Evolutionary conservation across 139 green algal species (phyloP).

Genomic region (Asterochloris erici): DNA sequence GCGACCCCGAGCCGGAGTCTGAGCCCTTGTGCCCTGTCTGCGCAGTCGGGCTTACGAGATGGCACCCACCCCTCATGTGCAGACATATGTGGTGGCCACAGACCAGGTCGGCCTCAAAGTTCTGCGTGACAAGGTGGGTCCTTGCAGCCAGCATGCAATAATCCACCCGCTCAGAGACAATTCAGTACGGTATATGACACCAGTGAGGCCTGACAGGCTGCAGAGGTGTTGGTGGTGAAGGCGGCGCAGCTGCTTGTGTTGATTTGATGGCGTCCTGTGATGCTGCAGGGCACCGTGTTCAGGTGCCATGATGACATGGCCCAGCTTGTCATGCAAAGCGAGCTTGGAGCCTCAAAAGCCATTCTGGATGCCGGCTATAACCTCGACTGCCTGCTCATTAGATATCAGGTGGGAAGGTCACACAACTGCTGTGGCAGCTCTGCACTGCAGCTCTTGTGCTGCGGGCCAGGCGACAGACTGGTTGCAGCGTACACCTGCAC

Average conservation of each 20-base stretch:
- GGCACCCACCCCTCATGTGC: slow-evolving; percentile 1
- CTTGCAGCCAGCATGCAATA: too few species aligned
- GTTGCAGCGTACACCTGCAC: too few species aligned
- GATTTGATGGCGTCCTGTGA: neutral
- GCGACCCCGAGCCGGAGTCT: too few species aligned
- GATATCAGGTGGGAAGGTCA: neutral
- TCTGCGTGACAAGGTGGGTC: neutral
- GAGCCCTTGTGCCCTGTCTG: too few species aligned
- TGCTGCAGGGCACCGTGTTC: slow-evolving; percentile 18
- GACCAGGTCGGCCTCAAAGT: neutral
- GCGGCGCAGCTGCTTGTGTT: too few species aligned
- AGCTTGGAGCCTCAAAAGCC: slow-evolving; percentile 31
- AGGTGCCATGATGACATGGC: slow-evolving; percentile 25
- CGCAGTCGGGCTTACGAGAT: slow-evolving; percentile 16
- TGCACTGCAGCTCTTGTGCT: too few species aligned
- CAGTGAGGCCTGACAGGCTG: too few species aligned
- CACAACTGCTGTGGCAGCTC: too few species aligned
- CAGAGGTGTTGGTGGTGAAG: too few species aligned
- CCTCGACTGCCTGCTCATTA: slow-evolving; percentile 8
- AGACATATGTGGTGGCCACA: slow-evolving; percentile 8
- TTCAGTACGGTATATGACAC: too few species aligned
- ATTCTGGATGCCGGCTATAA: slow-evolving; percentile 19
- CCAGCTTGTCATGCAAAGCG: slow-evolving; percentile 30
- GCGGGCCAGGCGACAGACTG: too few species aligned
- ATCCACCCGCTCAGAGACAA: too few species aligned